These are phyloP conservation scores for Citrus sinensis DNA, from an alignment of 345 rosid genomes.

Conservation along the genomic window DNA sequence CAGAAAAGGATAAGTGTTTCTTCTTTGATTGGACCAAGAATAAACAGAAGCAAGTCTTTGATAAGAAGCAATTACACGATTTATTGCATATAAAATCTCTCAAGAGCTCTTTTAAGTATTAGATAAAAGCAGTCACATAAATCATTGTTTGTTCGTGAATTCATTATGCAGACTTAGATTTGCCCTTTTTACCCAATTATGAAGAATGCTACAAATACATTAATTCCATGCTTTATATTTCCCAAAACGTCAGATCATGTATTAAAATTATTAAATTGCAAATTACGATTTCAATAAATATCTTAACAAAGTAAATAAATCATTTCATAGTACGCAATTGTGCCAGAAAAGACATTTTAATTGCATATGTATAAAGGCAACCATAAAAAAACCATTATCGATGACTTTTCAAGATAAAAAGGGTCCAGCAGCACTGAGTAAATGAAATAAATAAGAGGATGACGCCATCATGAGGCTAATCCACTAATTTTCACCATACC, in stretches of 20 bases:
- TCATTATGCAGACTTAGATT: conserved; percentile 1
- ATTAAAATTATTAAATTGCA: not conserved
- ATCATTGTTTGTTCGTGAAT: not conserved
- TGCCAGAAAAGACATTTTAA: not conserved
- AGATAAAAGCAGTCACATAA: not conserved
- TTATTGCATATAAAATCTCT: not conserved
- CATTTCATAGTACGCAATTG: not conserved
- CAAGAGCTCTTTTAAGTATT: not conserved
- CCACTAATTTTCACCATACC: conserved; percentile 35
- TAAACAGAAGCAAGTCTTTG: not conserved
- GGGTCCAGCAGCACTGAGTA: not conserved
- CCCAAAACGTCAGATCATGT: not conserved
- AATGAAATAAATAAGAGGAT: not conserved
- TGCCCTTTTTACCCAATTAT: not conserved
- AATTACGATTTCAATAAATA: not conserved
- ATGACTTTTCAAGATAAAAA: not conserved
- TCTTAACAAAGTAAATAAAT: not conserved
- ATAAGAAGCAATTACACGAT: not conserved
- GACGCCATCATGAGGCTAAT: not conserved
- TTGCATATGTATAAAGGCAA: not conserved
- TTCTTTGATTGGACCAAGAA: not conserved
- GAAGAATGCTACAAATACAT: not conserved
- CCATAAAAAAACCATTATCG: not conserved
- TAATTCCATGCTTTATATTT: not conserved
- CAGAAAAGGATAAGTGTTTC: not conserved